Base-by-base conservation (phyloP, 208 protist species). In the Porcisia hertigi region DNA sequence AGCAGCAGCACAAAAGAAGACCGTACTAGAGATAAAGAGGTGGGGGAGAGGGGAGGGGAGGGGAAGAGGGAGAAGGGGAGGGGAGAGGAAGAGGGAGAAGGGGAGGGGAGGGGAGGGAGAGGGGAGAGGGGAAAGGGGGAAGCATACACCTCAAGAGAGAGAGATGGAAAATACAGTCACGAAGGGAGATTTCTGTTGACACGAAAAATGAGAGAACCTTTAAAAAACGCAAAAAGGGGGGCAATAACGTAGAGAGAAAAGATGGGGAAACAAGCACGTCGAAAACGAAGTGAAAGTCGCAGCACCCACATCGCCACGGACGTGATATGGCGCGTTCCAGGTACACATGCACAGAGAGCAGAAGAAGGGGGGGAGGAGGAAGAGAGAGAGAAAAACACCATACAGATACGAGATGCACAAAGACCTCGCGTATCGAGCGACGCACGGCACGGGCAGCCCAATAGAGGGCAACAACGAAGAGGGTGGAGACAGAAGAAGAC, bases 321-420 rank as follows among this genome's bases (percentile, higher is more conserved):
- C 36, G 2, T 49, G 36, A 20, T 20, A 23, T 4, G 41, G n/a
- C 49, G 14, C 66, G 55, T 45, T 14, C 30, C 14, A 71, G 66
- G 49, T 49, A 59, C n/a, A 23, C 23, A 52, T 11, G n/a, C 57
- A 43, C 57, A 76, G 20, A 59, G 20, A 73, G 14, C 5, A 20
- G 60, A 52, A 75, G 45, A 45, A 49, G 59, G 36, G 52, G 39
- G 49, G 36, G 52, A 20, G 49, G 73, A 60, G 23, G 43, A 52
- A 53, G 65, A 58, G 72, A 71, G 18, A 8, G 18, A 62, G 60
- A 49, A 52, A 7, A 34, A 63, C 20, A 69, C 14, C 62, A 49
- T 25, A 45, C 39, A 66, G 34, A 6, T 25, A 49, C 62, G 43
- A 43, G 39, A 41, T 41, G 34, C 71, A 66, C 54, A 30, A 55